These are phyloP conservation scores for Pseudogymnoascus sp. DNA, from an alignment of 2,329 filamentous ascomycete genomes.

Conservation along the genomic window DNA sequence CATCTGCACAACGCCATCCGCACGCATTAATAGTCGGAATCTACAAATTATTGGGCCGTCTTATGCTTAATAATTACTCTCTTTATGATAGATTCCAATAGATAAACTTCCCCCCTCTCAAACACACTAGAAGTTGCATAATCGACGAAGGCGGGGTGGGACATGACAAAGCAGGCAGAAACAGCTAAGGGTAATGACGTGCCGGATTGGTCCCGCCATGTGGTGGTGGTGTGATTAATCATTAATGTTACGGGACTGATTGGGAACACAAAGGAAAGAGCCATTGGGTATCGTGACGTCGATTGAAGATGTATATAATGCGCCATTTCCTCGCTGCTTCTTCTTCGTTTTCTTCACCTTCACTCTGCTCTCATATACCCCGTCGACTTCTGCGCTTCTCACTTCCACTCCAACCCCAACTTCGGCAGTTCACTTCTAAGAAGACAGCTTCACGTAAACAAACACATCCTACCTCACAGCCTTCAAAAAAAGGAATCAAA, in stretches of 20 bases:
- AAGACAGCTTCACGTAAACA: neutral
- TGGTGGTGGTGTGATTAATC: slow-evolving; percentile 1
- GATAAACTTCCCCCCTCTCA: neutral
- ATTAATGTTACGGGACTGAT: neutral
- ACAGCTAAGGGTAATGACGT: neutral
- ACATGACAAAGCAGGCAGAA: neutral
- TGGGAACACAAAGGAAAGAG: slow-evolving; percentile 1
- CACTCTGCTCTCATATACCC: neutral
- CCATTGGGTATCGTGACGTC: slow-evolving; percentile 2
- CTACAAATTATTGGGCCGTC: neutral
- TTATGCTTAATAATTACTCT: neutral
- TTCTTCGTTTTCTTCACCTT: neutral
- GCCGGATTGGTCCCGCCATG: neutral
- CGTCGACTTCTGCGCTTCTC: neutral
- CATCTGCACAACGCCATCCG: neutral
- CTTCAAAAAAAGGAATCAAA: neutral
- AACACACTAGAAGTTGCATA: neutral
- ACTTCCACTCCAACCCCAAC: neutral
- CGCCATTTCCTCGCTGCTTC: neutral
- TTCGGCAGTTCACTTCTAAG: neutral
- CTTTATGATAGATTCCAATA: neutral
- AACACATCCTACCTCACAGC: neutral
- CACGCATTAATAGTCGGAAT: neutral
- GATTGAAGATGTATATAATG: slow-evolving; percentile 5
- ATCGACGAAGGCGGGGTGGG: neutral